Evolutionary conservation across 2,329 filamentous ascomycete species (phyloP), one percentile per base, ranked within the genome.

Genomic region (Diaporthe sp.): DNA sequence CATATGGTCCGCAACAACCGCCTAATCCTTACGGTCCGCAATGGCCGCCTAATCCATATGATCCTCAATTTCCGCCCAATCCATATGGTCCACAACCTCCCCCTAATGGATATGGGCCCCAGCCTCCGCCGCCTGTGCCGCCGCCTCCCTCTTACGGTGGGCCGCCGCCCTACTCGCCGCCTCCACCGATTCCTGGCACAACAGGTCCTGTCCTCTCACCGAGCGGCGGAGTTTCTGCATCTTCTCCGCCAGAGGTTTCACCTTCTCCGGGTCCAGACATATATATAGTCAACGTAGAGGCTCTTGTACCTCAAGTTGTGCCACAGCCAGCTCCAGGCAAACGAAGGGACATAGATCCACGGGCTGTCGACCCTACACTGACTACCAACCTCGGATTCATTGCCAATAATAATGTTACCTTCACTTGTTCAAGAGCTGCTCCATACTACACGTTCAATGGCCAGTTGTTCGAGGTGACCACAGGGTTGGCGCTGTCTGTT

Each of bases 251-350:
- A 17, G 44, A 7, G 10, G 20, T 15, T 5, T 67, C 44, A 13
- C 28, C 63, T 25, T 51, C 63, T 5, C 13, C 63, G 4, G 22
- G 0, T 53, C 47, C 31, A 53, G 13, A 34, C 2, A 10, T 53
- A 5, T 68, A 53, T 7, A 68, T 68, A 25, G 22, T 68, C 47
- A 68, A 68, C 31, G 65, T 68, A 7, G 47, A 68, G 47, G 65
- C 65, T 28, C 15, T 68, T 15, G n/a, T 37, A 39, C 65, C 65
- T n/a, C 25, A 37, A 37, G 4, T 67, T 20, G 47, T 42, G 31
- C 31, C 31, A 25, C 31, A 39, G 22, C 31, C 47, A 15, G 39
- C n/a, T 44, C 25, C 39, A 10, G 44, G 61, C 7, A 34, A 51
- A 10, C 25, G 17, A 37, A n/a, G 25, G 22, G 22, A 51, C 7